These are phyloP conservation scores for Fusarium annulatum DNA, from an alignment of 2,329 filamentous ascomycete genomes.

Conservation along the genomic window DNA sequence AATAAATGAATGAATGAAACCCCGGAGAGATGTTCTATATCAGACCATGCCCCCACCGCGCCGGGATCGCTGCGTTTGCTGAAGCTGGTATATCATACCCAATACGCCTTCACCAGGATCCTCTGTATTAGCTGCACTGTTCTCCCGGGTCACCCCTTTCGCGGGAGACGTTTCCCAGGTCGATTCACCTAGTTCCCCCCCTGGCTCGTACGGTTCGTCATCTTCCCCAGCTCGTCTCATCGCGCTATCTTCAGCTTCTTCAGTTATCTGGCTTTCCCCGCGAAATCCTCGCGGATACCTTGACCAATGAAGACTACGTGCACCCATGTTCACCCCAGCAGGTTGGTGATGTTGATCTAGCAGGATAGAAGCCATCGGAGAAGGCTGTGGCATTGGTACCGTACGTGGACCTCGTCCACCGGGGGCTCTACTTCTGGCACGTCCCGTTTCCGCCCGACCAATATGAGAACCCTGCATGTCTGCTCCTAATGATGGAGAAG, in stretches of 20 bases:
- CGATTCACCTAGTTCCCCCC: constrained; percentile 66
- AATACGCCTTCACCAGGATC: constrained; percentile 66
- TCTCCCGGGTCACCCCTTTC: constrained; percentile 63
- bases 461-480: constrained; percentile 64
- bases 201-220: constrained; percentile 63
- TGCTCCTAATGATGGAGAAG: constrained; percentile 67
- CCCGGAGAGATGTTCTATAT: constrained; percentile 12
- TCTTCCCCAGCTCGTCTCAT: constrained; percentile 61
- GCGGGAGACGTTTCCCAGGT: constrained; percentile 69
- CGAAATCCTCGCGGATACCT: constrained; percentile 59
- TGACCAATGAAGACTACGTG: constrained; percentile 59
- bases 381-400: constrained; percentile 62
- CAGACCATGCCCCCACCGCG: constrained; percentile 54
- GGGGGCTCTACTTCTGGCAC: constrained; percentile 55
- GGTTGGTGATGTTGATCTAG: constrained; percentile 83
- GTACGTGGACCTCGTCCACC: constrained; percentile 45
- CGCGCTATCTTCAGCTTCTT: constrained; percentile 62
- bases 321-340: constrained; percentile 57
- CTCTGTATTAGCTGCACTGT: constrained; percentile 58
- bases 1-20: constrained; percentile 2
- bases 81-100: constrained; percentile 68
- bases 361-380: constrained; percentile 78
- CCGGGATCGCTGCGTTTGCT: constrained; percentile 65
- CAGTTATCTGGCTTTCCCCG: constrained; percentile 63
- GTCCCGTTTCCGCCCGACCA: constrained; percentile 58